Conservation (phyloP, 2,329 filamentous ascomycete species). For the Orbilia blumenaviensis region DNA sequence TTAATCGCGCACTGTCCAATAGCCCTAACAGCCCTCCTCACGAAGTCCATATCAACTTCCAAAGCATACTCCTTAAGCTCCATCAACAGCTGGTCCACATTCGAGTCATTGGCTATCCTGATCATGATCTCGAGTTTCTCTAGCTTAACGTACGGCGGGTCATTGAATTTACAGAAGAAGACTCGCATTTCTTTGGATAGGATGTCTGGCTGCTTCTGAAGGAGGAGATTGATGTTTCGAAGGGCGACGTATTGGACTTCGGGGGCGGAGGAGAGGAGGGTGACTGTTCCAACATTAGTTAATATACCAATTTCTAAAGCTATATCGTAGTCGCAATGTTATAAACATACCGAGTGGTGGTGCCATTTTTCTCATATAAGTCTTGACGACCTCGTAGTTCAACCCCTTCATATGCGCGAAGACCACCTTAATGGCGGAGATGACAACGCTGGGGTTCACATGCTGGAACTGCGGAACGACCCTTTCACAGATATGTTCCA, state of each 20-base stretch:
- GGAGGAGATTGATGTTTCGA: slow-evolving; percentile 91
- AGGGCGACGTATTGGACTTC: slow-evolving; percentile 98
- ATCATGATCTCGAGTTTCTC: slow-evolving; percentile 99
- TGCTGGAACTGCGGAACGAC: slow-evolving; percentile 98
- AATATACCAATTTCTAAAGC: slow-evolving; percentile 13
- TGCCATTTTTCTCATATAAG: slow-evolving; percentile 98
- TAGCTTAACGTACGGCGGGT: slow-evolving; percentile 95
- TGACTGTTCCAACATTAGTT: slow-evolving; percentile 70
- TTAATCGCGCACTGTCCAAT: slow-evolving; percentile 99
- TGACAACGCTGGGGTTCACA: slow-evolving; percentile 93
- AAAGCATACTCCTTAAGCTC: slow-evolving; percentile 97
- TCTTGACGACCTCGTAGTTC: slow-evolving; percentile 78
- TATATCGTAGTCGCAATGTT: neutral
- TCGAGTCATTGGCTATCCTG: slow-evolving; percentile 95
- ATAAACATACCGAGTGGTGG: slow-evolving; percentile 78
- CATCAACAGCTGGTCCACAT: slow-evolving; percentile 91
- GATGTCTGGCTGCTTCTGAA: slow-evolving; percentile 96
- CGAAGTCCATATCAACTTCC: slow-evolving; percentile 99
- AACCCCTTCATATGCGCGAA: slow-evolving; percentile 94
- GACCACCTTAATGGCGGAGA: slow-evolving; percentile 97
- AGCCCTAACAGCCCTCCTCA: slow-evolving; percentile 89
- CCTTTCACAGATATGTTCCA: slow-evolving; percentile 96
- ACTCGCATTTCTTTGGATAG: slow-evolving; percentile 96
- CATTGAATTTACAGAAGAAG: slow-evolving; percentile 99
- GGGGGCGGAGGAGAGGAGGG: slow-evolving; percentile 90